A percentile compares a stretch with the other conserved stretches of the same genome.
phyloP scores from a whole-genome alignment of 2,329 filamentous ascomycete genomes.

The Paecilomyces fulvus region DNA sequence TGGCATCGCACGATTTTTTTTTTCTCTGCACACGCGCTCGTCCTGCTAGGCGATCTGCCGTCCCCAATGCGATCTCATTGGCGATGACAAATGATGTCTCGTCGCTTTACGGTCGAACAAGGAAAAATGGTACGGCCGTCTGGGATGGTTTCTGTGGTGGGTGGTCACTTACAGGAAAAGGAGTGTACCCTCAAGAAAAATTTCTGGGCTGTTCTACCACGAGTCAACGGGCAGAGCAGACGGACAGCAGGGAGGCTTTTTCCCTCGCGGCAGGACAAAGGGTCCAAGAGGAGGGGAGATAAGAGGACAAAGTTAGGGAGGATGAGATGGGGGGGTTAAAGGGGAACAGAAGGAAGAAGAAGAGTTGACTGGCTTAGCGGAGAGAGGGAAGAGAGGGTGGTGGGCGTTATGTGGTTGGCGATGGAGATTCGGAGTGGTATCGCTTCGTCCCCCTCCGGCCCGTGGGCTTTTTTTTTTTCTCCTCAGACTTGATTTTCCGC shows the following conservation, averaged over 20 bases:
- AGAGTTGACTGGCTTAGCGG: constrained; percentile 8
- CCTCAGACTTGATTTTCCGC: not conserved
- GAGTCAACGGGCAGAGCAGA: constrained; percentile 18
- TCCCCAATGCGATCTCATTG: not conserved
- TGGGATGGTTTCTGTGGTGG: not conserved
- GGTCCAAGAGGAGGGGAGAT: constrained; percentile 6
- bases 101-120: not conserved
- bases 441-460: constrained; percentile 1
- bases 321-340: constrained; percentile 19
- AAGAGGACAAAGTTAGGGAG: constrained; percentile 11
- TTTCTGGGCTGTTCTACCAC: constrained; percentile 21
- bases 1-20: constrained; percentile 1
- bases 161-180: constrained; percentile 19
- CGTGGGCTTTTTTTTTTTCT: constrained; percentile 1
- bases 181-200: constrained; percentile 14
- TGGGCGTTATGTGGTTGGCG: constrained; percentile 1
- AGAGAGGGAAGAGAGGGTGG: constrained; percentile 13
- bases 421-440: constrained; percentile 3
- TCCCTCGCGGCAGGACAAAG: constrained; percentile 13
- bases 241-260: constrained; percentile 14
- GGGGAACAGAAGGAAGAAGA: constrained; percentile 18
- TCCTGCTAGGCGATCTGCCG: not conserved
- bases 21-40: constrained; percentile 2
- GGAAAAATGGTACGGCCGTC: not conserved
- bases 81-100: not conserved